phyloP scores from a whole-genome alignment of 306 rosid species.

The Pyrus betulifolia region DNA sequence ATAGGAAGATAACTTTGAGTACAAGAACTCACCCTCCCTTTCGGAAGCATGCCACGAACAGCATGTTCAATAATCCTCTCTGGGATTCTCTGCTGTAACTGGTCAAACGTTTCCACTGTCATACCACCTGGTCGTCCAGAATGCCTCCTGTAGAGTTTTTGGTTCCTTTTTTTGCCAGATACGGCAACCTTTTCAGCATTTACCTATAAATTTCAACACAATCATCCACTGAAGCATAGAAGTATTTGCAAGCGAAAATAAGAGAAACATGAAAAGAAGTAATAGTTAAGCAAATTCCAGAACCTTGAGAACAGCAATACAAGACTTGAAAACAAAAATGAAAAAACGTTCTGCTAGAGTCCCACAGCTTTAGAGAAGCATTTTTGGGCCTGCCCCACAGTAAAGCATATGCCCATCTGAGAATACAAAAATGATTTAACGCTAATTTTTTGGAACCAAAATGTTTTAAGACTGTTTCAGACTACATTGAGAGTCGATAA shows the following conservation, averaged over 20 bases:
- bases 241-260: not conserved
- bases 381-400: not conserved
- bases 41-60: slow-evolving; percentile 99
- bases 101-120: slow-evolving; percentile 88
- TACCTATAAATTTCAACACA: slow-evolving; percentile 35
- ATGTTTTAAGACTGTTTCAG: not conserved
- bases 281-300: not conserved
- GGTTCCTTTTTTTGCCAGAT: slow-evolving; percentile 86
- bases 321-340: not conserved
- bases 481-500: not conserved
- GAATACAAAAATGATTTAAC: not conserved
- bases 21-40: slow-evolving; percentile 79
- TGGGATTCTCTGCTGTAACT: slow-evolving; percentile 88
- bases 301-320: not conserved
- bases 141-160: slow-evolving; percentile 93
- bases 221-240: not conserved
- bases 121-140: slow-evolving; percentile 99
- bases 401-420: not conserved
- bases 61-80: slow-evolving; percentile 96
- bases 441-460: not conserved
- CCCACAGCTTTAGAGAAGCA: not conserved
- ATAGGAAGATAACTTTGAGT: not conserved
- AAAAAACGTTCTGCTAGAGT: not conserved
- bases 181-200: slow-evolving; percentile 97
- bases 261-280: not conserved